Evolutionary conservation across 1,139 yeast species (phyloP).

Genomic region (Diutina pseudorugosa): DNA sequence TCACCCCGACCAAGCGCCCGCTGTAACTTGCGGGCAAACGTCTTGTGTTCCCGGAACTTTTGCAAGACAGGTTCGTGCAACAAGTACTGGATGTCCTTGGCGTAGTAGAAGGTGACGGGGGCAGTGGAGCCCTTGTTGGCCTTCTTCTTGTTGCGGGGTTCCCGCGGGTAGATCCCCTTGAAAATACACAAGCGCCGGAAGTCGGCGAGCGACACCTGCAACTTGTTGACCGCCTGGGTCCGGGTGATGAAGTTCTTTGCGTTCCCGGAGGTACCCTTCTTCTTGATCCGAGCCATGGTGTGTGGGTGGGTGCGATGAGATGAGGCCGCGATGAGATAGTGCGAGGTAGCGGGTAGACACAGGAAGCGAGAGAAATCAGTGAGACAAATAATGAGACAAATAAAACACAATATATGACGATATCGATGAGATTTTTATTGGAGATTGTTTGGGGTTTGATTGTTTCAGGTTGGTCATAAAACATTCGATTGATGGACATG

Average conservation of each 20-base stretch:
- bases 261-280: conserved; percentile 78
- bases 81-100: conserved; percentile 88
- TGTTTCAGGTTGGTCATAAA: too few species aligned
- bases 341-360: background rate
- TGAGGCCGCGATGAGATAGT: background rate
- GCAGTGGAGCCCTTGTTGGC: conserved; percentile 97
- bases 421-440: too few species aligned
- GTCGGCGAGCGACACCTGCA: conserved; percentile 94
- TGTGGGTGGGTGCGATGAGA: background rate
- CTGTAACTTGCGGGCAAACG: conserved; percentile 83
- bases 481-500: too few species aligned
- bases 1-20: conserved; percentile 90
- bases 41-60: conserved; percentile 91
- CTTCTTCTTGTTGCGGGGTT: conserved; percentile 90
- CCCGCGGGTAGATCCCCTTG: conserved; percentile 94
- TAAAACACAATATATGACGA: too few species aligned
- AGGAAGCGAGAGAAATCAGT: background rate
- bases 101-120: conserved; percentile 87
- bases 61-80: conserved; percentile 89
- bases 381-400: too few species aligned
- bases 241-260: conserved; percentile 90
- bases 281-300: conserved; percentile 36
- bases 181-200: conserved; percentile 95
- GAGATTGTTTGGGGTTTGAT: too few species aligned
- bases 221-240: conserved; percentile 85